Evolutionary conservation across 2,329 filamentous ascomycete genomes (phyloP).

Genomic region (Blastomyces gilchristii): DNA sequence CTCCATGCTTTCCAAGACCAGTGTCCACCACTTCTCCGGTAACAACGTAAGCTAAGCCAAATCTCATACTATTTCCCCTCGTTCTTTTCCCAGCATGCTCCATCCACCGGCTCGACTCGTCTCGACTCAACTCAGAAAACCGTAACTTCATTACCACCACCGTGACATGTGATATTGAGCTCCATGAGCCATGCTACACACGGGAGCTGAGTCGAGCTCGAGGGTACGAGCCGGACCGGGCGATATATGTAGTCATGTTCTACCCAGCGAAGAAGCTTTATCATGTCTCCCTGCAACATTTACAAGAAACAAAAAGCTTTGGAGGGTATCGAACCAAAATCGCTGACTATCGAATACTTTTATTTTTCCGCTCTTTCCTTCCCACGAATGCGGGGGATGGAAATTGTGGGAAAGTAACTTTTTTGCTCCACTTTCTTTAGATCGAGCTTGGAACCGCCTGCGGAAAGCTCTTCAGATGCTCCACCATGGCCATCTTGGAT

Average conservation of each 20-base stretch:
- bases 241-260: slow-evolving; percentile 19
- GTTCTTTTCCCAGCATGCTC: neutral
- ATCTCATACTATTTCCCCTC: slow-evolving; percentile 5
- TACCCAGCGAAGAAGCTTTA: slow-evolving; percentile 87
- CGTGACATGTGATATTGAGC: neutral
- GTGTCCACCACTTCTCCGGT: slow-evolving; percentile 94
- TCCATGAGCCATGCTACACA: neutral
- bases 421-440: slow-evolving; percentile 45
- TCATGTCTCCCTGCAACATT: slow-evolving; percentile 10
- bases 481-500: slow-evolving; percentile 93
- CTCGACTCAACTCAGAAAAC: neutral
- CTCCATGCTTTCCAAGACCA: slow-evolving; percentile 84
- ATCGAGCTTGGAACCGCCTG: slow-evolving; percentile 97
- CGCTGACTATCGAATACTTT: neutral
- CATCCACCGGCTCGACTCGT: neutral
- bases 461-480: slow-evolving; percentile 98
- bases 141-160: neutral
- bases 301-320: slow-evolving; percentile 50
- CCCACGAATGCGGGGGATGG: neutral
- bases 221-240: neutral
- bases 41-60: slow-evolving; percentile 77
- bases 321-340: slow-evolving; percentile 56
- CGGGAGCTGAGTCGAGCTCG: neutral
- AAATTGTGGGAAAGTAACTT: slow-evolving; percentile 29
- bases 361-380: neutral